These are phyloP conservation scores for Betula pendula DNA, from an alignment of 306 rosid species.

Conservation along the genomic window DNA sequence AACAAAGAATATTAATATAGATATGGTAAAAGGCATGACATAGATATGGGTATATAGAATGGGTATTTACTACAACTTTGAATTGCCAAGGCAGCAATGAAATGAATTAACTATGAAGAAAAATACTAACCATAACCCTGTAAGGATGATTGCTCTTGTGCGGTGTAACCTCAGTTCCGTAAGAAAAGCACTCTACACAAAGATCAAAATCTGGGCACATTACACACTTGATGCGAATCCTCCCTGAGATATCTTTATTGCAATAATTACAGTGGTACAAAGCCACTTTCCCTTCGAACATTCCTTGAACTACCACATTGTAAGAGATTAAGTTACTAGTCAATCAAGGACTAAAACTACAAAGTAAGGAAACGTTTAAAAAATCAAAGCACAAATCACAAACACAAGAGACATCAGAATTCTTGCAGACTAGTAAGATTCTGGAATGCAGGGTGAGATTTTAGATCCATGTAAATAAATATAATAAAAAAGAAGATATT, in stretches of 20 bases:
- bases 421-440: background rate
- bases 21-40: background rate
- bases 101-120: background rate
- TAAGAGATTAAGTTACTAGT: conserved; percentile 4
- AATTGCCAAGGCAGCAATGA: background rate
- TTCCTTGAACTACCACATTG: conserved; percentile 31
- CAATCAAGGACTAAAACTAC: background rate
- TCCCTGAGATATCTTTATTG: conserved; percentile 55
- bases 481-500: background rate
- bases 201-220: conserved; percentile 56
- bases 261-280: conserved; percentile 60
- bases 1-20: background rate
- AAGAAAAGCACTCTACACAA: conserved; percentile 54
- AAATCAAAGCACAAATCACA: too few species aligned
- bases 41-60: background rate
- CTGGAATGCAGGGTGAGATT: background rate
- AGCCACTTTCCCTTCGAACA: conserved; percentile 39
- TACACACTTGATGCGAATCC: conserved; percentile 43
- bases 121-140: conserved; percentile 54
- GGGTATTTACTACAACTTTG: background rate
- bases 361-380: background rate
- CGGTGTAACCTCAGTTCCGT: conserved; percentile 50
- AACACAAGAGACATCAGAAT: background rate
- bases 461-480: background rate
- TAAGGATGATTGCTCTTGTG: conserved; percentile 51